Evolutionary conservation across 108 stramenopile genomes (phyloP), one percentile per base, ranked within the genome.

Genomic region (Nitzschia putrida): DNA sequence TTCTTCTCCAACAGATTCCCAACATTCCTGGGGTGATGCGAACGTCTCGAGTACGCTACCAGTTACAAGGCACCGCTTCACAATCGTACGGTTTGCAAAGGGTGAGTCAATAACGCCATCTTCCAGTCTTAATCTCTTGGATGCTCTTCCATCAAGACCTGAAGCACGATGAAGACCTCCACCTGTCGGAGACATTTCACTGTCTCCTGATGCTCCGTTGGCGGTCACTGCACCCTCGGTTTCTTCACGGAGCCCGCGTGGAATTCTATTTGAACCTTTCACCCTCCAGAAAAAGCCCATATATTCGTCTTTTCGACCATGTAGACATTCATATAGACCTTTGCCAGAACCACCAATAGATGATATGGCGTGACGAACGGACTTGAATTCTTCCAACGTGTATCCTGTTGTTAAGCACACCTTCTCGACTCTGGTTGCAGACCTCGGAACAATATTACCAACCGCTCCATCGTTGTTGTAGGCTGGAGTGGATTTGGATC

Each of bases 51-150:
- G 44, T 8, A 63, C 22, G 23, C 18, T 13, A 2, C 61, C 61
- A 44, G 61, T 63, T 24, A 44, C 44, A 14, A 45, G 9, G 44
- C 40, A 37, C n/a, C 43, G 44, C 44, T 63, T 63, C 23, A 44
- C 61, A 21, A 63, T 43, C 14, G 58, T 16, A 2, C 8, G 13
- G 6, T 16, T 49, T 49, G 47, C 47, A 2, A 49, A 6, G 18
- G 47, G 47, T 18, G 47, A 4, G 6, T 49, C 14, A 18, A 49
- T 6, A 18, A 18, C 18, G n/a, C 18, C 18, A 49, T 49, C 47
- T 18, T 49, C 47, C 29, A 34, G 29, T 34, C 29, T 34, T 1
- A 34, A 3, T 34, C 29, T 34, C 29, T 34, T 34, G 29, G 29
- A 34, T 34, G 29, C 29, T 4, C 29, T 34, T 34, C 29, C 29